These are phyloP conservation scores for Tricholoma sp. DNA, from an alignment of 768 basidiomycete genomes.

Conservation along the genomic window DNA sequence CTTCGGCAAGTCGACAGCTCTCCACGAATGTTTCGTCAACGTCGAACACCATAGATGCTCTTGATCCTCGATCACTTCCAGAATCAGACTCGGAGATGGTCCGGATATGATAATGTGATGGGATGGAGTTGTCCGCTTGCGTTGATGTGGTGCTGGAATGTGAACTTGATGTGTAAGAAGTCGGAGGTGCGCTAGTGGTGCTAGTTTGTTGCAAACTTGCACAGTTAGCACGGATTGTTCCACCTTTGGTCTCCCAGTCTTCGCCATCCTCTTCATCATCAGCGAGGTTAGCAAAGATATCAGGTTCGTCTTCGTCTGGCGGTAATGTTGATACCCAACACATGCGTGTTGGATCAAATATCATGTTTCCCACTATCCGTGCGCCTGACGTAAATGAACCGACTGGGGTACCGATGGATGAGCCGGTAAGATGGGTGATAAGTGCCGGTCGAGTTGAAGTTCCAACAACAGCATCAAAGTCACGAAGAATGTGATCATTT, in stretches of 20 bases:
- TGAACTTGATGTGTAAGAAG: constrained; percentile 19
- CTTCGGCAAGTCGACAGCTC: constrained; percentile 71
- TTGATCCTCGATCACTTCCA: constrained; percentile 74
- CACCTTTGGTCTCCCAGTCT: constrained; percentile 67
- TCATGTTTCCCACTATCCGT: constrained; percentile 95
- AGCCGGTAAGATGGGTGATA: constrained; percentile 89
- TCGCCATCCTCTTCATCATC: constrained; percentile 85
- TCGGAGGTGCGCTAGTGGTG: constrained; percentile 25
- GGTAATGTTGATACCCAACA: constrained; percentile 88
- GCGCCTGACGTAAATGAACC: constrained; percentile 73
- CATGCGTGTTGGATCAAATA: constrained; percentile 93
- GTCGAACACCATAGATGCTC: constrained; percentile 74
- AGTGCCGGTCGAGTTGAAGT: constrained; percentile 90
- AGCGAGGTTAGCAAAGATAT: constrained; percentile 90
- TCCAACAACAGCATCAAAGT: constrained; percentile 81
- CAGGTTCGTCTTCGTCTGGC: constrained; percentile 89
- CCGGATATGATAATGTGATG: constrained; percentile 56
- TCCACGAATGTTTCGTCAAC: constrained; percentile 72
- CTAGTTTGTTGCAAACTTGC: constrained; percentile 38
- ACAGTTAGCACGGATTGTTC: constrained; percentile 83
- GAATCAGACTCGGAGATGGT: constrained; percentile 77
- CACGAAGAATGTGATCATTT: constrained; percentile 86
- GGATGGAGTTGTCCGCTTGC: constrained; percentile 46
- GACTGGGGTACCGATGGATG: constrained; percentile 77
- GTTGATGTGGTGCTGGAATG: constrained; percentile 20